Conservation (phyloP, 2,329 filamentous ascomycete species). For the Cordyceps javanica region DNA sequence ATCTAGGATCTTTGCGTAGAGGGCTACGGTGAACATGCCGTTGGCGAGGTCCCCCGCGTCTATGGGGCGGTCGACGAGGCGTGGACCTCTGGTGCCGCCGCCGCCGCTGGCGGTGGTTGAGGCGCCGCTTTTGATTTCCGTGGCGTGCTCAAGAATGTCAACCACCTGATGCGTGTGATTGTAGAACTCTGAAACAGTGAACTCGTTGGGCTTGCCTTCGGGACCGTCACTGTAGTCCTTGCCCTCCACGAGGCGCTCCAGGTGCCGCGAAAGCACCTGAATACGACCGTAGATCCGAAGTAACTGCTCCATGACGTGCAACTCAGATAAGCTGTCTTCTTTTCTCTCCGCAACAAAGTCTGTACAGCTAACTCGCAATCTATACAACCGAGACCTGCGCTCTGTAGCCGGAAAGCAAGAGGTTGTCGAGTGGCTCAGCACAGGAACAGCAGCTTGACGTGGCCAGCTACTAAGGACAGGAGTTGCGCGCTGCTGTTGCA, state of each 20-base stretch:
- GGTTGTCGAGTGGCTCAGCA: background rate
- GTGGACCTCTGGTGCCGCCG: no score
- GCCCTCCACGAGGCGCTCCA: constrained; percentile 22
- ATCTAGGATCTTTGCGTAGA: constrained; percentile 33
- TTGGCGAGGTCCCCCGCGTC: constrained; percentile 30
- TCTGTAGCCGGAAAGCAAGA: background rate
- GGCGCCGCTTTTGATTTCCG: background rate
- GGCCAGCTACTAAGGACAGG: background rate
- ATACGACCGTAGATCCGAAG: constrained; percentile 32
- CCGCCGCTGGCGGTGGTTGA: background rate
- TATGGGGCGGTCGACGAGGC: constrained; percentile 7
- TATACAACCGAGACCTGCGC: background rate
- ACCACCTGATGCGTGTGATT: constrained; percentile 28
- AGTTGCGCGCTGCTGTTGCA: background rate
- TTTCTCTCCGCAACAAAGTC: background rate
- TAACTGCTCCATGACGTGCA: constrained; percentile 33
- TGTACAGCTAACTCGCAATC: background rate
- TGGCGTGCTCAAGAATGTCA: constrained; percentile 8
- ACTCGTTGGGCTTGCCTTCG: constrained; percentile 23
- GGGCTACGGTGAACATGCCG: constrained; percentile 32
- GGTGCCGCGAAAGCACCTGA: constrained; percentile 29
- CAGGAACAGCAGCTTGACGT: background rate
- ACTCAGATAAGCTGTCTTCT: constrained; percentile 14
- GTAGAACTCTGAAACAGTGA: constrained; percentile 37
- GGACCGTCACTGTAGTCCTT: constrained; percentile 16